A percentile compares a stretch with the other conserved stretches of the same genome.
Conservation (phyloP, 2,329 filamentous ascomycete genomes). For the Dryadomyces quercus-mongolicae region DNA sequence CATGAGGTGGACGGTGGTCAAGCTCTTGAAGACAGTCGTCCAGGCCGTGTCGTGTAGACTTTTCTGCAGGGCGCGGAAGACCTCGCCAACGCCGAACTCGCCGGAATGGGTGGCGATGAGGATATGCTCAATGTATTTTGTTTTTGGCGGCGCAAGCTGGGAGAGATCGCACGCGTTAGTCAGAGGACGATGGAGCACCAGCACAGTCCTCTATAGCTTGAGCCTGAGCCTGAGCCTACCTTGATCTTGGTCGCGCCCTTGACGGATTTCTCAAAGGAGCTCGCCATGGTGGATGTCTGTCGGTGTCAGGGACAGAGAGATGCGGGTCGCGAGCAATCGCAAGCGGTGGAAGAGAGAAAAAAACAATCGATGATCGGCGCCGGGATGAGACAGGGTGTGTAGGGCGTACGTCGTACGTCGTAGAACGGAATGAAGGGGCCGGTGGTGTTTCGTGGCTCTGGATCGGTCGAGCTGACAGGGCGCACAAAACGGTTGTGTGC, state of each 20-base stretch:
- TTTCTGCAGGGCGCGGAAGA: constrained; percentile 84
- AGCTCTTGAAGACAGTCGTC: constrained; percentile 98
- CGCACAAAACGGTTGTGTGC: not conserved
- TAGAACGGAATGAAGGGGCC: too few relatives aligned
- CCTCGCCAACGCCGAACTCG: constrained; percentile 87
- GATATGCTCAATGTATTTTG: constrained; percentile 98
- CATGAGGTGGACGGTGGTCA: constrained; percentile 95
- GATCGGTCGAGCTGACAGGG: too few relatives aligned
- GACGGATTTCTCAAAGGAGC: constrained; percentile 96
- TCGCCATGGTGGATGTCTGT: constrained; percentile 44
- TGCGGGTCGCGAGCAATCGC: too few relatives aligned
- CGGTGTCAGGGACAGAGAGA: not conserved
- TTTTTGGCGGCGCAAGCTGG: constrained; percentile 89
- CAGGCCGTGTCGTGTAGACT: constrained; percentile 91
- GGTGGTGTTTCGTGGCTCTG: too few relatives aligned
- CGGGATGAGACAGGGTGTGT: too few relatives aligned
- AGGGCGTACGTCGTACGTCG: too few relatives aligned
- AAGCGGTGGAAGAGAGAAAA: too few relatives aligned
- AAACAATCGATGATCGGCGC: too few relatives aligned
- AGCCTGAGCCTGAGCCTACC: constrained; percentile 43
- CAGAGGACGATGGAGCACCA: not conserved
- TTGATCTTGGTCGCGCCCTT: constrained; percentile 98
- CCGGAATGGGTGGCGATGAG: constrained; percentile 88
- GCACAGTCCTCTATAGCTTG: not conserved
- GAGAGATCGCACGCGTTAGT: not conserved